These are phyloP conservation scores for Cardiospermum halicacabum DNA, from an alignment of 345 rosid genomes.

Conservation along the genomic window DNA sequence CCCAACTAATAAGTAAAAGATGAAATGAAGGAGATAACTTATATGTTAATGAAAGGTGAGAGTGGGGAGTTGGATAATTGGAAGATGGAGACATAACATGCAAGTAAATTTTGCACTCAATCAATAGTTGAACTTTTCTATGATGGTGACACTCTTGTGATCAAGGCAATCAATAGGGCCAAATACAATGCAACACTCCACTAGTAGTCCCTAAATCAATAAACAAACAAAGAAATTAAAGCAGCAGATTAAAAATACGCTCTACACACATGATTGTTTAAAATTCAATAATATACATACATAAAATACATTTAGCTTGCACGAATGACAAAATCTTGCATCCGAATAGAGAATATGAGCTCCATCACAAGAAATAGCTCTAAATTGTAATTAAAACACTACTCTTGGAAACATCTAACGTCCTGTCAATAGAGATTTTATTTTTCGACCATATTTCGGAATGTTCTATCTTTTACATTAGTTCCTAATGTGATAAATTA, in stretches of 20 bases:
- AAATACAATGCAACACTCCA: slow-evolving; percentile 63
- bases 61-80: too few relatives aligned
- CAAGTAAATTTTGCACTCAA: too few relatives aligned
- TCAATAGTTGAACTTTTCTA: too few relatives aligned
- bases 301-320: too few relatives aligned
- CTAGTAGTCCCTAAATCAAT: slow-evolving; percentile 39
- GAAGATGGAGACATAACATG: too few relatives aligned
- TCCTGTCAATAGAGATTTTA: too few relatives aligned
- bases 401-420: not conserved
- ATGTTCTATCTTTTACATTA: too few relatives aligned
- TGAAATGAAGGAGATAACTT: too few relatives aligned
- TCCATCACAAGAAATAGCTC: not conserved
- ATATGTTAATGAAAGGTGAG: too few relatives aligned
- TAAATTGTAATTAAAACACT: not conserved
- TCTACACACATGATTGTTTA: not conserved
- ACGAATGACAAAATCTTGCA: not conserved
- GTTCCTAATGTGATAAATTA: too few relatives aligned
- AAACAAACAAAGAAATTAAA: not conserved
- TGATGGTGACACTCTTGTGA: slow-evolving; percentile 62
- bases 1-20: too few relatives aligned
- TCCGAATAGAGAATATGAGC: not conserved
- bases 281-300: not conserved
- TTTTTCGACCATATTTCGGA: too few relatives aligned
- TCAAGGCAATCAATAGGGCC: slow-evolving; percentile 61
- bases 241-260: not conserved